Evolutionary conservation across 1,284 basidiomycete species (phyloP), one percentile per base, ranked within the genome.

Genomic region (Moesziomyces aphidis): DNA sequence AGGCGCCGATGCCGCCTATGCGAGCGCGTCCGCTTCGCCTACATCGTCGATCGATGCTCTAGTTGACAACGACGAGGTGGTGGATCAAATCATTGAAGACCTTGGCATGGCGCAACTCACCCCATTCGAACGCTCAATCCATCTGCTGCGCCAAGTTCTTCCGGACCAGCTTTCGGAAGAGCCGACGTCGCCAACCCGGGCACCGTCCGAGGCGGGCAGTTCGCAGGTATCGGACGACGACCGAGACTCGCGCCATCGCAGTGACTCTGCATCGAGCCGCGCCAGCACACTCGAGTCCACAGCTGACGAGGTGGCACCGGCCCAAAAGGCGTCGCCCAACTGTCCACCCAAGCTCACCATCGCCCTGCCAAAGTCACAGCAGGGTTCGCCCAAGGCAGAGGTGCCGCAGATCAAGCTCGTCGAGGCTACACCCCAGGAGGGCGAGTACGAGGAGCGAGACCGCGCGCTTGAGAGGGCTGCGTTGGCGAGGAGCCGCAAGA

Each of bases 61-160:
- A 2, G 55, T 65, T 15, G 68, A 72, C 50, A 55, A 66, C 15
- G 69, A 72, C 26, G 69, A 72, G 50, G 63, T 66, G 21, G 28
- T 72, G 21, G 57, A 62, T 24, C 47, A 63, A 31, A 63, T 72
- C 44, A 51, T 66, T 24, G 63, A 72, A 10, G n/a, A 45, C 1
- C 43, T 72, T 7, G 39, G 49, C 23, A 53, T 72, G 15, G 26
- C 48, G 34, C 63, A 28, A 9, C 53, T 66, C 3, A 62, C 69
- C 2, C 63, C 69, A 0, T 56, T 72, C 5, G 69, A 72, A n/a
- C 50, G 69, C 22, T 65, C 60, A 3, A 50, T 66, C 43, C 60
- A 72, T 28, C 50, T 72, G 10, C 15, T 72, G 45, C 61, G 63
- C 19, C 69, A 72, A 46, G 34, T 31, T 0, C 36, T 70, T 10